Base-by-base conservation (phyloP, 768 basidiomycete species). In the Hydnomerulius pinastri region DNA sequence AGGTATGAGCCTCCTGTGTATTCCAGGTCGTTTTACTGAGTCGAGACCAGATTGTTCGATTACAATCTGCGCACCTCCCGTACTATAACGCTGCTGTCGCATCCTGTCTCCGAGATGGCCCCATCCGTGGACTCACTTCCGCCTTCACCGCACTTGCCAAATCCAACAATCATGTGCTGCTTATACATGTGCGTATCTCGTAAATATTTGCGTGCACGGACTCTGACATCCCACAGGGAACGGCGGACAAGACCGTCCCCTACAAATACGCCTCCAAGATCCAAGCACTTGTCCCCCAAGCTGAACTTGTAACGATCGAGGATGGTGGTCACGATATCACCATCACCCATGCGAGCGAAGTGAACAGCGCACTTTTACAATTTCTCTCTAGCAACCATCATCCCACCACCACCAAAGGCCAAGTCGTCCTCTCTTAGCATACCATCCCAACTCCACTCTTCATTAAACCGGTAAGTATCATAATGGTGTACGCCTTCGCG, bases 61-160 rank as follows among this genome's bases (percentile, higher is more conserved):
- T 88, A 11, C 88, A 90, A 68, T 86, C 86, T 0, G 88, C 88
- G 1, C 83, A 88, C 60, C 75, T 90, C 5, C 79, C 84, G 1
- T 81, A 88, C 4, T 90, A 82, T 63, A 88, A 90, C 55, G 77
- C 80, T 18, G 88, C 88, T 0, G 70, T 90, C n/a, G 87, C 87
- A 0, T 89, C 87, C 4, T 87, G 83, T 3, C 71, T 90, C 21
- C 78, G 87, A 28, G 79, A 86, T 32, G 87, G 87, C 1, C 87
- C 88, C 12, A 72, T 90, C 24, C 81, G 87, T 32, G 85, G 86
- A 4, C 78, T 83, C 47, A 67, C 66, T 1, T 64, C 76, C 1
- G 71, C 82, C 4, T 88, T 88, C 57, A 64, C 73, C 23, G 73
- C 77, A 0, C 70, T 75, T 13, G 78, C 74, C 2, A 75, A 81